A percentile compares a stretch with the other conserved stretches of the same genome.
phyloP scores from a whole-genome alignment of 1,139 yeast species.

The Pichia sp. region DNA sequence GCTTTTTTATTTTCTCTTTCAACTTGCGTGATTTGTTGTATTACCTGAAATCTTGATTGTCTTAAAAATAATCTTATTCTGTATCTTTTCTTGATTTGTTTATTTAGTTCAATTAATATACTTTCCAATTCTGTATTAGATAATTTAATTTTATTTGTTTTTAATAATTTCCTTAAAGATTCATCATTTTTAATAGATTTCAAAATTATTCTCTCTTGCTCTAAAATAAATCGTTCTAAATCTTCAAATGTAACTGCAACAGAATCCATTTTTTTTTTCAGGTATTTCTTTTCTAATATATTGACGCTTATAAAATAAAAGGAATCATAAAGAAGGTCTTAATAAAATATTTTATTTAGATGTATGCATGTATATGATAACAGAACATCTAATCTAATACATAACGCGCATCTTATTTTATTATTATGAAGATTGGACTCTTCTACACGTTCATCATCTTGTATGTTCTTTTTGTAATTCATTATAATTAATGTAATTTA shows the following conservation, averaged over 20 bases:
- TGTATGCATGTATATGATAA: too few species aligned
- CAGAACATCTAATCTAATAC: too few species aligned
- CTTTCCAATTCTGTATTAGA: conserved; percentile 14
- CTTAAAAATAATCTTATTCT: conserved; percentile 20
- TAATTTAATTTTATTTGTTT: conserved; percentile 9
- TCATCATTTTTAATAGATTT: conserved; percentile 18
- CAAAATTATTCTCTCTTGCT: conserved; percentile 20
- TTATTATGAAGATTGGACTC: too few species aligned
- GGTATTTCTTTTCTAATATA: too few species aligned
- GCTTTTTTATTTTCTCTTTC: conserved; percentile 17
- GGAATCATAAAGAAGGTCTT: too few species aligned
- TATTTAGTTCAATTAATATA: conserved; percentile 17
- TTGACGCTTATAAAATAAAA: too few species aligned
- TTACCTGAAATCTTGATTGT: conserved; percentile 24
- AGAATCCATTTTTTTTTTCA: background rate
- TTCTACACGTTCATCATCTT: too few species aligned
- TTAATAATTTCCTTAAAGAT: conserved; percentile 5
- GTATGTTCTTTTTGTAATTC: too few species aligned
- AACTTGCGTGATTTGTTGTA: conserved; percentile 23
- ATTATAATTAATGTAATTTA: too few species aligned
- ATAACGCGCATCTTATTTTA: too few species aligned
- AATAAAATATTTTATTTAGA: too few species aligned
- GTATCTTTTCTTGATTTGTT: conserved; percentile 18
- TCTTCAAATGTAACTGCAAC: conserved; percentile 21
- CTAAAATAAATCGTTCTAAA: conserved; percentile 20